A percentile compares a stretch with the other conserved stretches of the same genome.
These are phyloP conservation scores for Komagataea norvegica DNA, from an alignment of 1,139 yeast species.

Conservation along the genomic window DNA sequence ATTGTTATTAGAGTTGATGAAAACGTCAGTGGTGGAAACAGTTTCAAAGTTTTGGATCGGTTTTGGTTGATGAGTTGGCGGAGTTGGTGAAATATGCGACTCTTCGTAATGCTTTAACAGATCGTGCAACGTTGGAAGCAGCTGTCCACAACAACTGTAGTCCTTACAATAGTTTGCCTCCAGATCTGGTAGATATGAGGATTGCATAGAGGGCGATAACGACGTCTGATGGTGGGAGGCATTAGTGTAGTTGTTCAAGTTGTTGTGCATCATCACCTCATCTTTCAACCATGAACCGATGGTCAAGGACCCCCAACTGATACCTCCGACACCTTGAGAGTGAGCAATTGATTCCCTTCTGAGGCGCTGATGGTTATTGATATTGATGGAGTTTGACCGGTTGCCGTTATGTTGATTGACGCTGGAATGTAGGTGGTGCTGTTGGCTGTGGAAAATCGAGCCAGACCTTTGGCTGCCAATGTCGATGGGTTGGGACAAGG, in stretches of 20 bases:
- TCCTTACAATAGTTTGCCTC: slow-evolving; percentile 97
- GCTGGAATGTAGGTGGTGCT: slow-evolving; percentile 5
- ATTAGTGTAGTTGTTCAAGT: slow-evolving; percentile 22
- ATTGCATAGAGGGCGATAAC: slow-evolving; percentile 62
- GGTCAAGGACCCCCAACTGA: slow-evolving; percentile 95
- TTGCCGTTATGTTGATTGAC: slow-evolving; percentile 6
- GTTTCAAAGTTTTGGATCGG: slow-evolving; percentile 43
- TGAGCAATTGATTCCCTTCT: slow-evolving; percentile 91
- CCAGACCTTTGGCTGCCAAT: slow-evolving; percentile 11
- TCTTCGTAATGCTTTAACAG: slow-evolving; percentile 92
- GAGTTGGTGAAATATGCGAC: slow-evolving; percentile 81
- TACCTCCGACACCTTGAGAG: slow-evolving; percentile 96
- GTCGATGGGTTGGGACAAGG: slow-evolving; percentile 21
- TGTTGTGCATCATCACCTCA: slow-evolving; percentile 55
- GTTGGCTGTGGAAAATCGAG: slow-evolving; percentile 8
- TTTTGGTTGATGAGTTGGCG: slow-evolving; percentile 44
- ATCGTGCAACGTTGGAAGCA: slow-evolving; percentile 90
- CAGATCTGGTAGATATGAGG: slow-evolving; percentile 81
- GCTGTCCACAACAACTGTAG: slow-evolving; percentile 91
- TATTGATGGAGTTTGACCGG: slow-evolving; percentile 25
- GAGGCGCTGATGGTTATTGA: slow-evolving; percentile 44
- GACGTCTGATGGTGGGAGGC: slow-evolving; percentile 19
- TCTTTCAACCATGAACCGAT: slow-evolving; percentile 96
- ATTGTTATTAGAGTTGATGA: slow-evolving; percentile 21
- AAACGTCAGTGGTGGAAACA: slow-evolving; percentile 31